Base-by-base conservation (phyloP, 441 rosid genomes). In the Populus hybrid region DNA sequence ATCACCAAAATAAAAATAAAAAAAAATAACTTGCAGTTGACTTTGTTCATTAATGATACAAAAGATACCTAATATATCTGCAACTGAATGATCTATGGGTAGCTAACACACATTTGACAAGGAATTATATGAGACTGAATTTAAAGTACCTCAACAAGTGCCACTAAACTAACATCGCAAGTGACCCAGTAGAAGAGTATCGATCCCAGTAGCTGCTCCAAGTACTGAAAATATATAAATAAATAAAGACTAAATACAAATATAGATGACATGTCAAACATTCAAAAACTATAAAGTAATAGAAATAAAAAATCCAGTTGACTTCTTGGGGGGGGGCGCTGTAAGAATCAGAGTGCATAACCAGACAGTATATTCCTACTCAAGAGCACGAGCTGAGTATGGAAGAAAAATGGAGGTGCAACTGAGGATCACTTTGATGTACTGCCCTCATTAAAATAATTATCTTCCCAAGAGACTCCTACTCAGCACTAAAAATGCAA, bases 151-250 rank as follows among this genome's bases (percentile, higher is more conserved):
- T 97, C 97, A 70, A 93, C 88, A 78, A 97, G 94, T 74, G 98
- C 91, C 88, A 84, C 89, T 81, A 97, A 86, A 85, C 94, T 97
- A 80, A 97, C 95, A 84, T 92, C 93, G 82, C 97, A 93, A 42
- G 88, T 87, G 85, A 91, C 91, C 99, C 99, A 97, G 85, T 79
- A 87, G 83, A 92, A 95, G 72, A 97, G 88, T 85, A 97, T 89
- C 8, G 97, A 83, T 40, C 97, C 98, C 79, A 89, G 78, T 79
- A 95, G 90, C 86, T 97, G 94, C 86, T 95, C 98, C 85, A 97
- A 85, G 87, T 97, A 97, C 99, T 97, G 95, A 81, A 86, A 35
- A 74, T 77, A 40, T 40, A 40, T 40, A 40, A 40, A 40, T 63
- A 20, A 67, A 69, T 57, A 36, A 66, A 24, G 50, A 18, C 21